Conservation (phyloP, 2,329 filamentous ascomycete genomes). For the Aspergillus novoparasiticus region DNA sequence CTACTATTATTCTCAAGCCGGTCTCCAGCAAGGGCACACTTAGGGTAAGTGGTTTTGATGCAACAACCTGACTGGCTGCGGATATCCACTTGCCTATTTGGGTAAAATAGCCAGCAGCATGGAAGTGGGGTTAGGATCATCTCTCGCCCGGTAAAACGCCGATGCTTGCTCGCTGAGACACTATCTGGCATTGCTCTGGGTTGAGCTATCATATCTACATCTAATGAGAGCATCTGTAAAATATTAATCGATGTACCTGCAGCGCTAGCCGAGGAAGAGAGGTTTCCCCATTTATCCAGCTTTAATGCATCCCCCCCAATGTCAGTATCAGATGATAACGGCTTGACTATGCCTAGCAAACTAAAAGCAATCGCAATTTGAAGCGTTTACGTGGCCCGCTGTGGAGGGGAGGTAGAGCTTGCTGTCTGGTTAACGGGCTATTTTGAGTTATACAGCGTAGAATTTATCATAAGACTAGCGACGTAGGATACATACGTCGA, state of each 20-base stretch:
- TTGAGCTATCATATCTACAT: not conserved
- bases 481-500: not conserved
- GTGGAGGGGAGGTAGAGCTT: not conserved
- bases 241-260: not conserved
- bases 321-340: not conserved
- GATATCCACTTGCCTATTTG: not conserved
- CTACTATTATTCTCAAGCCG: not conserved
- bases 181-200: not conserved
- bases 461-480: not conserved
- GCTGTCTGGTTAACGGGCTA: not conserved
- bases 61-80: not conserved
- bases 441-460: not conserved
- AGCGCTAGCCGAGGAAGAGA: not conserved
- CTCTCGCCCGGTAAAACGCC: not conserved
- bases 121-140: not conserved
- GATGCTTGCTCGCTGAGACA: not conserved
- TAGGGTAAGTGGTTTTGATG: not conserved
- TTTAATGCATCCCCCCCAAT: too few relatives aligned
- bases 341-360: not conserved
- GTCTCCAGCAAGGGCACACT: not conserved
- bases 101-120: slow-evolving; percentile 1
- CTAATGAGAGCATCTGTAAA: not conserved
- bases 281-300: too few relatives aligned
- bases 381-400: not conserved
- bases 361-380: not conserved